Evolutionary conservation across 495 filamentous ascomycete genomes (phyloP).

Genomic region (Penicillium mononematosum): DNA sequence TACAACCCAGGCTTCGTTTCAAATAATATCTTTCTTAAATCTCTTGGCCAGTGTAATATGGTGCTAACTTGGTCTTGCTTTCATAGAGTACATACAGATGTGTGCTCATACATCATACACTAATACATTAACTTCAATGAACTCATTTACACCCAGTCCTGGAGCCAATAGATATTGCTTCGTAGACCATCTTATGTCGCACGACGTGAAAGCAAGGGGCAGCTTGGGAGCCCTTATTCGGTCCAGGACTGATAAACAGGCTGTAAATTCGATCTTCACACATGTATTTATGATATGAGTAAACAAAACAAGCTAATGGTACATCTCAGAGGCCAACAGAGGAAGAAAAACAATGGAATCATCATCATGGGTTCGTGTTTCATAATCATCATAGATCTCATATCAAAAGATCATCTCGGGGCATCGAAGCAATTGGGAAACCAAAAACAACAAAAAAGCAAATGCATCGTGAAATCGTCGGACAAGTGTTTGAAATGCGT

Average conservation of each 20-base stretch:
- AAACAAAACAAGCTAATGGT: conserved; percentile 17
- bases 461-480: conserved; percentile 22
- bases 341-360: conserved; percentile 1
- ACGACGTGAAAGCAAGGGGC: conserved; percentile 7
- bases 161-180: neutral
- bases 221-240: neutral
- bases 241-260: neutral
- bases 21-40: no score
- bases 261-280: neutral
- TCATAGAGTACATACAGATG: neutral
- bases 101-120: neutral
- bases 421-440: neutral
- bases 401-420: conserved; percentile 12
- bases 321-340: conserved; percentile 23
- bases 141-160: neutral
- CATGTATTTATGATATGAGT: neutral
- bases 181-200: neutral
- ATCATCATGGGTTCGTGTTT: conserved; percentile 16
- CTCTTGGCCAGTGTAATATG: neutral
- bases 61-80: neutral
- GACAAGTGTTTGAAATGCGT: conserved; percentile 15
- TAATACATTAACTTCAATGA: neutral
- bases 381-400: conserved; percentile 30
- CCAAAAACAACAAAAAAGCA: conserved; percentile 12
- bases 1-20: neutral